A percentile compares a stretch with the other conserved stretches of the same genome.
Conservation (phyloP, 2,329 filamentous ascomycete species). For the Rhynchosporium secalis region DNA sequence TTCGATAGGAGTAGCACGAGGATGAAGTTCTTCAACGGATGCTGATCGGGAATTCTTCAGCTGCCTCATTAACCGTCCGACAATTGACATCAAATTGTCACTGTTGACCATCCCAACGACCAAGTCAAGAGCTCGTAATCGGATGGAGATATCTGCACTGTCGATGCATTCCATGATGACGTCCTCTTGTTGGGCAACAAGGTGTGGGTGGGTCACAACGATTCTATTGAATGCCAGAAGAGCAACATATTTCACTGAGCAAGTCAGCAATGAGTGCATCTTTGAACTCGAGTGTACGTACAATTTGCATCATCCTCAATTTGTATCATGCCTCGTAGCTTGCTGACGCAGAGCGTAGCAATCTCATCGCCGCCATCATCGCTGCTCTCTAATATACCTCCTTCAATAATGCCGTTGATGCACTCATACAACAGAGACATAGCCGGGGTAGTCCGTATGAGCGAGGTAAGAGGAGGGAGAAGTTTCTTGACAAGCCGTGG, state of each 20-base stretch:
- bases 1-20: constrained; percentile 47
- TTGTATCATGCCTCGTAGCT: constrained; percentile 90
- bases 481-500: constrained; percentile 89
- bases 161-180: constrained; percentile 97
- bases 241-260: constrained; percentile 90
- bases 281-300: constrained; percentile 50
- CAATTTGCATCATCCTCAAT: constrained; percentile 90
- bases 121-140: constrained; percentile 86
- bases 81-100: constrained; percentile 80
- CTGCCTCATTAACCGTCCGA: constrained; percentile 85
- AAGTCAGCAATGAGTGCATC: constrained; percentile 11
- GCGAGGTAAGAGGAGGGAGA: constrained; percentile 82
- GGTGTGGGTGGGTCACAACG: constrained; percentile 79
- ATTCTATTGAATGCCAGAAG: constrained; percentile 95
- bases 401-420: constrained; percentile 97
- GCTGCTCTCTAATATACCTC: constrained; percentile 82
- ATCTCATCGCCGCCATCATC: constrained; percentile 91
- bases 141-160: constrained; percentile 92
- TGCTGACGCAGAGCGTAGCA: constrained; percentile 86
- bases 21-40: constrained; percentile 45
- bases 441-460: constrained; percentile 91
- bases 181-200: constrained; percentile 91
- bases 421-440: constrained; percentile 99
- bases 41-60: constrained; percentile 66
- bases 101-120: constrained; percentile 91